Evolutionary conservation across 768 basidiomycete genomes (phyloP).

Genomic region (Boletus reticuloceps): DNA sequence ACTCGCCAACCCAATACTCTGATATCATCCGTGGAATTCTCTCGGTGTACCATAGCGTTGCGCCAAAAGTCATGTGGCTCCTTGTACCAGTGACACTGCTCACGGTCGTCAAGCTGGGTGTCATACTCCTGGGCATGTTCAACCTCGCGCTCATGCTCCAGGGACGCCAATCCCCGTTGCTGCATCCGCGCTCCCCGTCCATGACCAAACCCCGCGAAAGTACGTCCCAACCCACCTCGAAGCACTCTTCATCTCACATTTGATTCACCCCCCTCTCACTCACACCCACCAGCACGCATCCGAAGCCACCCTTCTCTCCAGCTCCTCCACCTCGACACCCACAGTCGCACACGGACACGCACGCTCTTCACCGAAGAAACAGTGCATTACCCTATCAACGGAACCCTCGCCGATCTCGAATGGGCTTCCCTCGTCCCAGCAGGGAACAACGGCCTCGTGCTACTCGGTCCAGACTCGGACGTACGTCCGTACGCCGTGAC

Average conservation of each 20-base stretch:
- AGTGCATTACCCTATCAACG: conserved; percentile 21
- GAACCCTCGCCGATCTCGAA: conserved; percentile 22
- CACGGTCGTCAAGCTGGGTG: conserved; percentile 19
- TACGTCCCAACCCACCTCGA: conserved; percentile 11
- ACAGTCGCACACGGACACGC: background rate
- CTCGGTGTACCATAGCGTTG: no score
- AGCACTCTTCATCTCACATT: background rate
- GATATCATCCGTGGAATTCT: no score
- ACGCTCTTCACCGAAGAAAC: conserved; percentile 24
- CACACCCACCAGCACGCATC: conserved; percentile 12
- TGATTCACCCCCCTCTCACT: no score
- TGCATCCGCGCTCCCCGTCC: background rate
- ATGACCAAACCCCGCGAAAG: conserved; percentile 9
- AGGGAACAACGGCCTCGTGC: conserved; percentile 17
- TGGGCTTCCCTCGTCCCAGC: conserved; percentile 25
- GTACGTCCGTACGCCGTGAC: conserved; percentile 33
- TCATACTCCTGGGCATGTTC: conserved; percentile 18
- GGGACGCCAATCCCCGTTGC: background rate
- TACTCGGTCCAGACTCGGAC: conserved; percentile 11
- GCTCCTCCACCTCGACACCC: conserved; percentile 17
- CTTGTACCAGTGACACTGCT: conserved; percentile 1
- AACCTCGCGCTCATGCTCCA: conserved; percentile 15
- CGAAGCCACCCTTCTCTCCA: conserved; percentile 1
- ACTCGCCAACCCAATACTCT: no score
- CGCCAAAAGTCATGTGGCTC: background rate